phyloP scores from a whole-genome alignment of 257 asterid genomes.

The Avicennia marina region DNA sequence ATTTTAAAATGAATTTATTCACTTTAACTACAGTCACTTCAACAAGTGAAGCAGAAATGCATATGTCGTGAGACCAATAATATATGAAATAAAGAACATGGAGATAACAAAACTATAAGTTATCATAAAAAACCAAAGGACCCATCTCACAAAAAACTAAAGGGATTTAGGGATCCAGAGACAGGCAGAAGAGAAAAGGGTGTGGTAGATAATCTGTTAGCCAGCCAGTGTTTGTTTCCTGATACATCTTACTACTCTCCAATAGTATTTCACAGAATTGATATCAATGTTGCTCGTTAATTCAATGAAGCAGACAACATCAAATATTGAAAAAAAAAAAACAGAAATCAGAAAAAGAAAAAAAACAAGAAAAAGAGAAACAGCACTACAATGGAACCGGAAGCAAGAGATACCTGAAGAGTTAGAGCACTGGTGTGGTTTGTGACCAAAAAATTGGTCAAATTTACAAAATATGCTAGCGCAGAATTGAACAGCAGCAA shows the following conservation, averaged over 20 bases:
- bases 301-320: background rate
- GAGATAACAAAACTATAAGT: background rate
- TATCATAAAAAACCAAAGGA: no score
- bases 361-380: no score
- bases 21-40: background rate
- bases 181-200: background rate
- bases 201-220: background rate
- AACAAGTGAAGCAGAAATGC: background rate
- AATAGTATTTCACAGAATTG: background rate
- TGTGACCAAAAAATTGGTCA: constrained; percentile 68
- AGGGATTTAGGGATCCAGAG: background rate
- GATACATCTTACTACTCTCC: background rate
- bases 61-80: background rate
- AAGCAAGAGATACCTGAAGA: constrained; percentile 47
- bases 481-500: constrained; percentile 59
- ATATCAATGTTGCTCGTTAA: background rate
- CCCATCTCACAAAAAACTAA: background rate
- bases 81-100: background rate
- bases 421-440: constrained; percentile 66
- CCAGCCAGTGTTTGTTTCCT: background rate
- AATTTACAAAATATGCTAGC: no score
- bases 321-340: background rate
- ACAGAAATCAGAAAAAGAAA: constrained; percentile 1
- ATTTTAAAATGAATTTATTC: background rate
- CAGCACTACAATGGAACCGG: constrained; percentile 1